Evolutionary conservation across 768 basidiomycete species (phyloP), one percentile per base, ranked within the genome.

Genomic region (Termitomyces sp.): DNA sequence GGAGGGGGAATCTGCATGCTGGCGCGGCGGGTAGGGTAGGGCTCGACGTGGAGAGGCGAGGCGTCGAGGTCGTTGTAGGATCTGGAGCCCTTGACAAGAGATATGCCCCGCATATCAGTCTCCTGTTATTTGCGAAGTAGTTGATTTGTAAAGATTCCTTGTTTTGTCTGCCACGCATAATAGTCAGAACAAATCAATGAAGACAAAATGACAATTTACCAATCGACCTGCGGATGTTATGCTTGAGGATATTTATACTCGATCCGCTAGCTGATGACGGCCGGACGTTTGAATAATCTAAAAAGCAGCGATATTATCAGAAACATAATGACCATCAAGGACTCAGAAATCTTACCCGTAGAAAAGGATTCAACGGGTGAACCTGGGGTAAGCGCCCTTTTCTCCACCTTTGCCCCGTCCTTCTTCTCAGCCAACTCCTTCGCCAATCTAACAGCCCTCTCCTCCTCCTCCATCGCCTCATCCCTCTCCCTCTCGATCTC

Each of bases 151-250:
- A 51, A 88, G 69, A 46, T 80, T 82, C 58, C 87, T 68, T 0
- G 86, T 86, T 71, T 86, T 87, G 66, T 87, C 88, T 90, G 60
- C 41, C 49, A n/a, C 52, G 7, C 10, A 45, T 18, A 13, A 40
- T 16, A 50, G 26, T 28, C 18, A 40, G 43, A 22, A 30, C 30
- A 45, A 32, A 24, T 18, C 14, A 22, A 16, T 13, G 52, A 40
- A 6, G 44, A 28, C 10, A 32, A 50, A 28, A 54, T 20, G 22
- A 33, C 22, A 48, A 70, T 77, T 36, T 62, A 89, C 90, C 88
- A 59, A 92, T 84, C 0, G 90, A 92, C 58, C 80, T 76, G 68
- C 81, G 88, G 62, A 92, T 77, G 58, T 82, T 84, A 62, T 90
- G 89, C 69, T 80, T 88, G 61, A 91, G 74, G 32, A 78, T 75